Percentiles rank a stretch among this genome's conserved stretches.
Conservation (phyloP, 1,284 basidiomycete genomes). For the Sporisorium reilianum region DNA sequence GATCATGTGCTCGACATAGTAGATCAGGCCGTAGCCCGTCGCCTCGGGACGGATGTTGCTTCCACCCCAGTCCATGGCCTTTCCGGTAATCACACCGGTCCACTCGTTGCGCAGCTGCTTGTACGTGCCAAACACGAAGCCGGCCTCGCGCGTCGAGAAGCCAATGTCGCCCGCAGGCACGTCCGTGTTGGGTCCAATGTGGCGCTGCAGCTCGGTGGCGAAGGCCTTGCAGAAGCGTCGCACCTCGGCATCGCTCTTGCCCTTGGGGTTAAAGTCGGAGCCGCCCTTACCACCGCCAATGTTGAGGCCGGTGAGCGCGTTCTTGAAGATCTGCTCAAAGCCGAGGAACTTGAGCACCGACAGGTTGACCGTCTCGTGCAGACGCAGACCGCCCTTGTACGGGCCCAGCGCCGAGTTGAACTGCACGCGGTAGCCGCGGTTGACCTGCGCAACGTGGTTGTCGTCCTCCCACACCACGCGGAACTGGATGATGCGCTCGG, state of each 20-base stretch:
- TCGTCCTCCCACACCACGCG: conserved; percentile 83
- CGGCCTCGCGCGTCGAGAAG: conserved; percentile 72
- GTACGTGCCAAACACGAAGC: conserved; percentile 72
- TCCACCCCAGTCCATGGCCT: conserved; percentile 78
- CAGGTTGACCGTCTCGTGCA: conserved; percentile 84
- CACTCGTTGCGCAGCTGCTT: conserved; percentile 82
- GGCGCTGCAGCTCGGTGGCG: conserved; percentile 53
- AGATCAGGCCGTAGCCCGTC: conserved; percentile 79
- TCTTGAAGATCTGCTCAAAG: conserved; percentile 86
- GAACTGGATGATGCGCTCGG: conserved; percentile 78
- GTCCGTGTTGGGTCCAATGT: conserved; percentile 76
- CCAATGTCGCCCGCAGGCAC: conserved; percentile 84
- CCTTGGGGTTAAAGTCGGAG: conserved; percentile 84
- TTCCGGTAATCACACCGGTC: conserved; percentile 81
- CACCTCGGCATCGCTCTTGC: conserved; percentile 82
- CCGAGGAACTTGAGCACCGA: conserved; percentile 88
- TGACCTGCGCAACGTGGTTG: conserved; percentile 75
- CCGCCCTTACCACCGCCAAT: conserved; percentile 78
- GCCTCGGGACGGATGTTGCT: conserved; percentile 62
- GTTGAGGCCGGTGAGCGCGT: conserved; percentile 81
- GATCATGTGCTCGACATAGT: conserved; percentile 80
- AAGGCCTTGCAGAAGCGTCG: conserved; percentile 75
- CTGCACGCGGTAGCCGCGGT: conserved; percentile 82
- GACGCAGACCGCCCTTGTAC: conserved; percentile 84
- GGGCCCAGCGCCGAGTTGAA: conserved; percentile 86